These are phyloP conservation scores for Xylaria castorea DNA, from an alignment of 495 filamentous ascomycete genomes.

Conservation along the genomic window DNA sequence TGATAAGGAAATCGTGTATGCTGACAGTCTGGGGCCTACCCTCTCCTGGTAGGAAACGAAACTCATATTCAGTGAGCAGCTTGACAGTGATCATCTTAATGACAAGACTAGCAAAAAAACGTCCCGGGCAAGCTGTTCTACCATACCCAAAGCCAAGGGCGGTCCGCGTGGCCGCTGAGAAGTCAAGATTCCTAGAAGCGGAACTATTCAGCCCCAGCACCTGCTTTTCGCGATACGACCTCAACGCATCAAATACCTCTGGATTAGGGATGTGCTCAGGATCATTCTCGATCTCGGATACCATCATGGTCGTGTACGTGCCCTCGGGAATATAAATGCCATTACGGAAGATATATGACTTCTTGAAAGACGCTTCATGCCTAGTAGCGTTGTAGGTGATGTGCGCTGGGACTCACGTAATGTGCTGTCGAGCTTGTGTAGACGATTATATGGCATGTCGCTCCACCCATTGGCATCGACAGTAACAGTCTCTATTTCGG, in stretches of 20 bases:
- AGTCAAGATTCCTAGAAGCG: conserved; percentile 15
- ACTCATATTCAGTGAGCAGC: conserved; percentile 31
- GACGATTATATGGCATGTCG: conserved; percentile 8
- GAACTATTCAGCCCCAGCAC: background rate
- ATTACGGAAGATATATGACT: conserved; percentile 22
- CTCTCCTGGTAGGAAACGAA: conserved; percentile 28
- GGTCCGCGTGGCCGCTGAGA: conserved; percentile 15
- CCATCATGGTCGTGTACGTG: conserved; percentile 25
- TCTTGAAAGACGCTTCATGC: conserved; percentile 27
- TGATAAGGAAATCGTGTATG: conserved; percentile 22
- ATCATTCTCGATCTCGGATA: conserved; percentile 33
- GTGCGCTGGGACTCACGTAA: conserved; percentile 27
- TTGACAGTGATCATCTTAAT: conserved; percentile 39
- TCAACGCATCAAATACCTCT: conserved; percentile 33
- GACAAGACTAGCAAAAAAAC: conserved; percentile 31
- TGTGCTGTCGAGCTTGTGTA: conserved; percentile 28
- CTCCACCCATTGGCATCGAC: background rate
- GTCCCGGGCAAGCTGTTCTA: conserved; percentile 34
- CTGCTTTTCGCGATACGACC: conserved; percentile 28
- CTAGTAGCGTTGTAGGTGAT: conserved; percentile 8
- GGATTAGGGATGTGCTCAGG: conserved; percentile 26
- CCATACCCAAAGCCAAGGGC: conserved; percentile 39
- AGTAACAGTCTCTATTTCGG: conserved; percentile 9
- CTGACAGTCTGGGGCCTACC: conserved; percentile 22
- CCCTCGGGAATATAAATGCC: conserved; percentile 29